Evolutionary conservation across 1,284 basidiomycete species (phyloP).

Genomic region (Tilletia caries): DNA sequence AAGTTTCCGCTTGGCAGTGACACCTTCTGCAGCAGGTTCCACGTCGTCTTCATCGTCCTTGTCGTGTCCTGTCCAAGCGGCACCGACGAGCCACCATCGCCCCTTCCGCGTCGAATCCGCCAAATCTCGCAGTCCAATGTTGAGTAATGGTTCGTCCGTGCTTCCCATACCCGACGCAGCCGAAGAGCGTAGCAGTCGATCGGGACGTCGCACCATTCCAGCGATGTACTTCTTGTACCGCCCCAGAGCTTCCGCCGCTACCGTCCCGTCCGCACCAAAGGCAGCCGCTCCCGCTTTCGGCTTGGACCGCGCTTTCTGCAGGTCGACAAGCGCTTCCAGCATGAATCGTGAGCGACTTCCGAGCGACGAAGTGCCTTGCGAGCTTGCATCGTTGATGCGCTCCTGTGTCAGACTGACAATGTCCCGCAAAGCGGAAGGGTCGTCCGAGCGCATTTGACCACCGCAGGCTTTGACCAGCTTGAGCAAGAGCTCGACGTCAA

Average conservation of each 20-base stretch:
- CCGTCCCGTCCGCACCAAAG: conserved; percentile 19
- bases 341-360: conserved; percentile 36
- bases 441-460: conserved; percentile 41
- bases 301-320: conserved; percentile 65
- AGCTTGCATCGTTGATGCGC: neutral
- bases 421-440: conserved; percentile 38
- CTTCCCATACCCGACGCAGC: neutral
- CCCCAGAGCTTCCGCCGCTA: conserved; percentile 15
- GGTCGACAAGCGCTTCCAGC: conserved; percentile 44
- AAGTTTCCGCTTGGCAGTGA: conserved; percentile 24
- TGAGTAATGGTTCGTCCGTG: conserved; percentile 6
- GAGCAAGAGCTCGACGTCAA: conserved; percentile 79
- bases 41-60: conserved; percentile 54
- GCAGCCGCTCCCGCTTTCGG: conserved; percentile 55
- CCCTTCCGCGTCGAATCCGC: conserved; percentile 79
- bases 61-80: conserved; percentile 89
- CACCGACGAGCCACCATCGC: conserved; percentile 98
- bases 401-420: conserved; percentile 44
- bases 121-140: conserved; percentile 67
- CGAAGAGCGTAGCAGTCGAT: conserved; percentile 4
- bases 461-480: conserved; percentile 66
- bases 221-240: conserved; percentile 45
- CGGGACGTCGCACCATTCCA: conserved; percentile 33
- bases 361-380: neutral
- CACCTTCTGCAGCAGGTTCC: conserved; percentile 23